These are phyloP conservation scores for Wakefieldia striispora DNA, from an alignment of 768 basidiomycete species.

Conservation along the genomic window DNA sequence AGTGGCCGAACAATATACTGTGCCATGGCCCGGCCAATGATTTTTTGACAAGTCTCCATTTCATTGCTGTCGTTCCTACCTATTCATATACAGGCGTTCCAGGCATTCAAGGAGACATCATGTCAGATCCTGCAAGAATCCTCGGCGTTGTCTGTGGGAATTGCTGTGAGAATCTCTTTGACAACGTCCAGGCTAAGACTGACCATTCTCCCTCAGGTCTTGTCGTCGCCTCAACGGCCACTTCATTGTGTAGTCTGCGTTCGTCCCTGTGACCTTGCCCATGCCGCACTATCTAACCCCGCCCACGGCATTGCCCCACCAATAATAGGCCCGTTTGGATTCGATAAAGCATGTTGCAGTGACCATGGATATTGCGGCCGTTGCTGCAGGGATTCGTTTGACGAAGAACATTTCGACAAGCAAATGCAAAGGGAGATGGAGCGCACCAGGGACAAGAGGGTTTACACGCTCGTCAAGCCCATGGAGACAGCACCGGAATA, in stretches of 20 bases:
- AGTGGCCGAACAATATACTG: not conserved
- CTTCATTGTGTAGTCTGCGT: slow-evolving; percentile 13
- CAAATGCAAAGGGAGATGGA: slow-evolving; percentile 17
- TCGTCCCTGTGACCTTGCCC: not conserved
- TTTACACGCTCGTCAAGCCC: slow-evolving; percentile 3
- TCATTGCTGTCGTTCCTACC: not conserved
- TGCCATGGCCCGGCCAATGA: too few species aligned
- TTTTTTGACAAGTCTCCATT: not conserved
- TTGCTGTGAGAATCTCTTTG: slow-evolving; percentile 6
- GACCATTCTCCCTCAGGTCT: slow-evolving; percentile 3
- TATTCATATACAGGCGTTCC: not conserved
- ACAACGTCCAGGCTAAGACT: not conserved
- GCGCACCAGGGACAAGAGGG: slow-evolving; percentile 15
- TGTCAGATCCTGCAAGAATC: slow-evolving; percentile 5
- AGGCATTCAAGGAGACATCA: not conserved
- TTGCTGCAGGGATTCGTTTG: slow-evolving; percentile 16
- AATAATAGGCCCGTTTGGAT: slow-evolving; percentile 6
- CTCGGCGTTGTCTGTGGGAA: slow-evolving; percentile 13
- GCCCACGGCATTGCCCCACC: too few species aligned
- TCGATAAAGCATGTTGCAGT: slow-evolving; percentile 11
- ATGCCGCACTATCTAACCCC: not conserved
- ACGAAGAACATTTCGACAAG: slow-evolving; percentile 20
- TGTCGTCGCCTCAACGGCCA: slow-evolving; percentile 5
- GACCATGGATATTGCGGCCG: slow-evolving; percentile 17
- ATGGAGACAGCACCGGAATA: slow-evolving; percentile 10